Base-by-base conservation (phyloP, 495 filamentous ascomycete genomes). In the Podospora bellae-mahoneyi region DNA sequence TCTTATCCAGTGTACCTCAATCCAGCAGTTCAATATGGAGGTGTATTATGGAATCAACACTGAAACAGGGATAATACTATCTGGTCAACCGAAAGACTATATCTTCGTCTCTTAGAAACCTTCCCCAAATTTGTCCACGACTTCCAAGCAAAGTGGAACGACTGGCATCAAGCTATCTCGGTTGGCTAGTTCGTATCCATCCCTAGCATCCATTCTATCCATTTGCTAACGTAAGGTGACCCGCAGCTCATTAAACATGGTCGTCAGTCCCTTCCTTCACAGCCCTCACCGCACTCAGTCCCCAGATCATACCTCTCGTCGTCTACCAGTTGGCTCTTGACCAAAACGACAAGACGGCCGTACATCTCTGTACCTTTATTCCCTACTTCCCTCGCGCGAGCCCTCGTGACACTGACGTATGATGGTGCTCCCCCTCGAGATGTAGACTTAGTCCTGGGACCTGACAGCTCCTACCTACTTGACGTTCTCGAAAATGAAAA, bases 301-400 rank as follows among this genome's bases (percentile, higher is more conserved):
- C 67, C 20, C 65, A 69, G 44, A 69, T 69, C 62, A 69, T 69
- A 19, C 63, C 62, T 7, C 48, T 69, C 15, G 67, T 66, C 10
- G 62, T 69, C 5, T 69, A 65, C 62, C 30, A 69, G 32, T n/a
- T 69, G 2, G 55, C 63, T 4, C 57, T 66, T 27, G 44, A 66
- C 20, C 30, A 6, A 1, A 53, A 65, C 6, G 62, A 65, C 57
- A 56, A 23, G 5, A 60, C 62, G 62, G 67, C 67, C 23, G 63
- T 69, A 1, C 59, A 65, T 65, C 67, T 69, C 16, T 69, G 67
- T 69, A 65, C n/a, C 6, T 20, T 20, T 65, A 48, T 23, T 48
- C 23, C 56, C 16, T 62, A 23, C 28, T 10, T 27, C 28, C 32
- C 10, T 44, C 61, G n/a, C 13, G 0, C 20, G 5, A 15, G 6